Base-by-base conservation (phyloP, 2,329 filamentous ascomycete species). In the Botryosphaeria dothidea region DNA sequence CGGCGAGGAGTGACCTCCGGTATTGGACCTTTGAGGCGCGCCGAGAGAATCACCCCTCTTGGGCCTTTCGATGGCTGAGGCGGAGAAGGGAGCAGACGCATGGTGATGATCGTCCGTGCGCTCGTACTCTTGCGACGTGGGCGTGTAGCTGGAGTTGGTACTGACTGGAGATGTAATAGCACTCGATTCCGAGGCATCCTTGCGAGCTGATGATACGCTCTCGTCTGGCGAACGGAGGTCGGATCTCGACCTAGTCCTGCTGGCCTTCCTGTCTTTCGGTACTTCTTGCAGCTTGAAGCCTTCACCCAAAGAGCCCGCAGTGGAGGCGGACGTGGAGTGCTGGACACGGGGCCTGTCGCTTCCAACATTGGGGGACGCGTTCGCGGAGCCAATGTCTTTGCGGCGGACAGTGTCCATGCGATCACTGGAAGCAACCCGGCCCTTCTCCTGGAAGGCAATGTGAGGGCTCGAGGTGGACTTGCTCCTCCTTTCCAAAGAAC, bases 361-460 rank as follows among this genome's bases (percentile, higher is more conserved):
- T 56, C 72, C 71, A 29, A 71, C 70, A 13, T 72, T 69, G 23
- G 76, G 71, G 27, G 75, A 71, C 17, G 75, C 74, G 48, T 48
- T 60, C 8, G 68, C 65, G 31, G 68, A 52, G 65, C 46, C 48
- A 36, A 54, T 31, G 4, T 81, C 79, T 66, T 77, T 77, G 49
- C 77, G 74, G 25, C 82, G 78, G 52, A 85, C 81, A 1, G 83
- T 80, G 41, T 89, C 86, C 38, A 60, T 23, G 2, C 61, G 61
- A 19, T 63, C 61, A 6, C 88, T 86, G 0, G 88, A 88, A 4
- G 84, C 78, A 66, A 87, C 84, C 49, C 91, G 86, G 1, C 87
- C 87, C 77, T 93, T 95, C 72, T 96, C 92, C 75, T 96, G 92
- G 74, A 93, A 96, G 23, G 92, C 91, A 71, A 96, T 96, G 72